Base-by-base conservation (phyloP, 2,329 filamentous ascomycete species). In the Botrytis fabae region DNA sequence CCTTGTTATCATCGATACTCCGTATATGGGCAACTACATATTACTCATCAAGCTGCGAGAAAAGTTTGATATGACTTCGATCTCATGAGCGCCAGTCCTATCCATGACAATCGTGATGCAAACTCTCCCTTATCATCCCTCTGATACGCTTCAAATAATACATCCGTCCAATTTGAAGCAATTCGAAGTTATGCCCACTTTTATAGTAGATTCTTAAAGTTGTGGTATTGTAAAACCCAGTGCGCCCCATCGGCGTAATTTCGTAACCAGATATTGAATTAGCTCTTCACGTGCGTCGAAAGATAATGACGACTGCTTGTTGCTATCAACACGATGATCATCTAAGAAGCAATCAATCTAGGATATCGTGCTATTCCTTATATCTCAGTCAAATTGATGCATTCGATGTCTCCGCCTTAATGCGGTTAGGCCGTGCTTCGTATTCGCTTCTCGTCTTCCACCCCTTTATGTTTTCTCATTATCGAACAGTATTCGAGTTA, bases 61-160 rank as follows among this genome's bases (percentile, higher is more conserved):
- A 18, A 18, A 32, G 6, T 28, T 57, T 2, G n/a, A 57, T 9
- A 7, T 18, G 51, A 18, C n/a, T 18, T 8, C 51, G 6, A 4
- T 57, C 16, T 28, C n/a, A 28, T 28, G 14, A 2, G 14, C 51
- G 16, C 14, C 16, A 18, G 51, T 28, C 3, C 14, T 9, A 57
- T 18, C n/a, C 28, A 18, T 28, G 14, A 28, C 7, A 9, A 2
- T 14, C 8, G 32, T 32, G 6, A 18, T 28, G 0, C 2, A 28
- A 32, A 25, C 0, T 28, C 12, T 9, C 2, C 2, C 42, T 1
- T 16, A n/a, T n/a, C 25, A 5, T 28, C 6, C 1, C 6, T 0
- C 16, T 35, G 35, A 4, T 35, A 35, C 51, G 14, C n/a, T 28
- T 18, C 1, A 16, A 18, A 57, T 1, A 28, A 9, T 6, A 8